Evolutionary conservation across 1,139 yeast genomes (phyloP), one percentile per base, ranked within the genome.

Genomic region (Schizosaccharomyces versatilis): DNA sequence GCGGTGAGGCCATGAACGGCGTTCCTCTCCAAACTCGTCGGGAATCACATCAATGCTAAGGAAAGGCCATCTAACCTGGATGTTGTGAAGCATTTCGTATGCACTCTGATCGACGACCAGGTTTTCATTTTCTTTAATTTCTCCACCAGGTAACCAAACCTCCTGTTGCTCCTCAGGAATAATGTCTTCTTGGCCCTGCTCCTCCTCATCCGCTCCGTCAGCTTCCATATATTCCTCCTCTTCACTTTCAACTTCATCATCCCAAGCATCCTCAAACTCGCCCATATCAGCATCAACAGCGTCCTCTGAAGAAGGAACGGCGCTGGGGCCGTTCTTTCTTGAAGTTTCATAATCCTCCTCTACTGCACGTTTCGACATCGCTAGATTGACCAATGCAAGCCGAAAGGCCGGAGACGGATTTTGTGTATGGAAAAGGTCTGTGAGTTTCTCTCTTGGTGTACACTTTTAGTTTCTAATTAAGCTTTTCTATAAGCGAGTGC

Each of bases 61-160:
- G 69, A 96, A 86, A 19, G 99, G 97, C 97, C 98, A 90, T 63
- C 95, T 94, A 67, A 90, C 72, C 66, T 84, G 84, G 59, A 90
- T 84, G 64, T 84, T 84, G 69, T 90, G 99, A 58, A 90, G 73
- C 97, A 90, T 88, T 64, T 90, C 95, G 66, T 93, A 90, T 3
- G 90, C 95, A 14, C 90, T 73, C 56, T 95, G 95, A 69, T 90
- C 98, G 1, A 98, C 95, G 69, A 90, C 97, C 66, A 90, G 74
- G 8, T 83, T 94, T 70, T 90, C 98, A 69, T 86, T 94, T 1
- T 95, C 94, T 0, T 95, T 97, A 60, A 90, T 73, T 6, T 49
- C 64, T 63, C 36, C 66, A 65, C 53, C 65, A 61, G 48, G 57
- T 57, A 61, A 51, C 59, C 61, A 57, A 24, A 51, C 55, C 44